Conservation (phyloP, 1,139 yeast genomes). For the Wickerhamomyces sp. region DNA sequence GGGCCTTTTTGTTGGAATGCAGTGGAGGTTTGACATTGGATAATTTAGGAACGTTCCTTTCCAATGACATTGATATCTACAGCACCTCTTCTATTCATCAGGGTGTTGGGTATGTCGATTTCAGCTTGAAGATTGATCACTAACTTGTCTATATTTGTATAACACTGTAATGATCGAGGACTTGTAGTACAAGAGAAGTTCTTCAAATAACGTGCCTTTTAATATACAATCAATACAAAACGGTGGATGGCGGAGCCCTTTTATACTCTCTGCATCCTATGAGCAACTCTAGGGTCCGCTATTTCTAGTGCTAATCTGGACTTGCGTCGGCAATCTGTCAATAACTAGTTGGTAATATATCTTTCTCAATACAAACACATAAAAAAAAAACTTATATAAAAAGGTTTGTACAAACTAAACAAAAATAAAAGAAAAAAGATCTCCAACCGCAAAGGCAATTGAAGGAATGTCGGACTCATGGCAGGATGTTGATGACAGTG, state of each 20-base stretch:
- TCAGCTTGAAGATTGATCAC: conserved; percentile 70
- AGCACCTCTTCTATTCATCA: conserved; percentile 94
- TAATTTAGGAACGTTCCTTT: conserved; percentile 61
- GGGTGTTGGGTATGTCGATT: conserved; percentile 78
- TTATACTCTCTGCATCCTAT: too few species aligned
- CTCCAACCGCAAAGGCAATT: too few species aligned
- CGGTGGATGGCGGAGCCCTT: too few species aligned
- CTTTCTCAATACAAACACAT: too few species aligned
- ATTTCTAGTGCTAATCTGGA: too few species aligned
- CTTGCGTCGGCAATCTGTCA: too few species aligned
- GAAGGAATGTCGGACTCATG: conserved; percentile 24
- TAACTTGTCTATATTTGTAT: conserved; percentile 3
- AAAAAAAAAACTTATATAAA: background rate
- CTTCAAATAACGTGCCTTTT: too few species aligned
- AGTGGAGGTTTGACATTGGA: conserved; percentile 82
- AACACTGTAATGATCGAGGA: background rate
- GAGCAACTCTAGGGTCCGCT: too few species aligned
- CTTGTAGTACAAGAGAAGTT: too few species aligned
- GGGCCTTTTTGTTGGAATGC: conserved; percentile 72
- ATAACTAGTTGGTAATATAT: too few species aligned
- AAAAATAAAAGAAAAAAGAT: background rate
- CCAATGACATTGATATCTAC: conserved; percentile 82
- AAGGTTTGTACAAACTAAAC: background rate
- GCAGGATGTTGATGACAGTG: conserved; percentile 21
- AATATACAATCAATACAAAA: too few species aligned